Base-by-base conservation (phyloP, 331 rosid genomes). In the Rhamnella rubrinervis region DNA sequence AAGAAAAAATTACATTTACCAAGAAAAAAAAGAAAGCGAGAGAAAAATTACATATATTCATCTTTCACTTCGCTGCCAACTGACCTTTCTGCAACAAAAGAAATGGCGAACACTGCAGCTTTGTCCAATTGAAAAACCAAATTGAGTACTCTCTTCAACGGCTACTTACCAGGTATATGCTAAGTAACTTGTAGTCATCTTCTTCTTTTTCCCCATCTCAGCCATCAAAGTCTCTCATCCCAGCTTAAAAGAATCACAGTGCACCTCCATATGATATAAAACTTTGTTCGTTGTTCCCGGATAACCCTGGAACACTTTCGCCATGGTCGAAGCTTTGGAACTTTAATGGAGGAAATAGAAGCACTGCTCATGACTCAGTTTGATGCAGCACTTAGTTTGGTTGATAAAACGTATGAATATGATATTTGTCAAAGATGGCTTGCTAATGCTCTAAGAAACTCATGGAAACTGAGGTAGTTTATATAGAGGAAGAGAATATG, bases 191-290 rank as follows among this genome's bases (percentile, higher is more conserved):
- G 6, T 8, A n/a, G 59, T 7, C 13, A 13, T 40, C 28, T 23
- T 25, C 71, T 7, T 46, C 28, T 64, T 59, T 4, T 40, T 61
- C 63, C 50, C 35, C 35, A 31, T 44, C 28, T 40, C 23, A 16
- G 59, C 37, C 19, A 19, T 65, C 65, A 79, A 49, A 71, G 35
- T 63, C 78, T 69, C 57, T 88, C 87, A 38, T 86, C 85, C 87
- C 96, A 82, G 15, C 84, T 55, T 8, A 93, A 79, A 59, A 93
- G 97, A 67, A 82, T 77, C 71, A 90, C 81, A 0, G 81, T 78
- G 85, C 96, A 90, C 72, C 87, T 90, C 98, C 93, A 90, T 71
- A 90, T 83, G 68, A 92, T 90, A 57, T 88, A 88, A 53, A 88
- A 70, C 61, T 87, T 79, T 1, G 96, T 86, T 68, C 87, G 79